phyloP scores from a whole-genome alignment of 352 stramenopile species.

The Thraustochytrium sp. region DNA sequence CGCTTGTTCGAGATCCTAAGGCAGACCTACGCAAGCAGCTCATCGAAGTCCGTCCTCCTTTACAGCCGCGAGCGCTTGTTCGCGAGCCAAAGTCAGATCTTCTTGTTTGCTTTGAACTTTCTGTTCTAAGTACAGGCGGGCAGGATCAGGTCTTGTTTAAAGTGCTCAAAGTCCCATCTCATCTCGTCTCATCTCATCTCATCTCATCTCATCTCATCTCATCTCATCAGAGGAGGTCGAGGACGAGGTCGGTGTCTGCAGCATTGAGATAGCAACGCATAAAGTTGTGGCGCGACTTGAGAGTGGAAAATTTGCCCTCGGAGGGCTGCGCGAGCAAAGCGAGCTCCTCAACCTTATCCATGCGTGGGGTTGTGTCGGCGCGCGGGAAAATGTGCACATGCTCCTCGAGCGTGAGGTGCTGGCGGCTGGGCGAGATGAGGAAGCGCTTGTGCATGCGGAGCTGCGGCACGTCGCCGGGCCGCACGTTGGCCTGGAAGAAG shows the following conservation, averaged over 20 bases:
- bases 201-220: not conserved
- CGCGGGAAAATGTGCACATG: not conserved
- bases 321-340: not conserved
- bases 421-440: not conserved
- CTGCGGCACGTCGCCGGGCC: not conserved
- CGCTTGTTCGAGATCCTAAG: too few species aligned
- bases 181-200: too few species aligned
- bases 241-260: not conserved
- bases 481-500: not conserved
- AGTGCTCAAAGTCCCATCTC: too few species aligned
- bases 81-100: not conserved
- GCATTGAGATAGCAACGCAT: constrained; percentile 22
- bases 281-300: not conserved
- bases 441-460: constrained; percentile 7
- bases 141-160: too few species aligned
- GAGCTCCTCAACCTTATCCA: not conserved
- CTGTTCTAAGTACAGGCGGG: too few species aligned
- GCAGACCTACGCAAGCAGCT: too few species aligned
- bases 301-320: not conserved
- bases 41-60: too few species aligned
- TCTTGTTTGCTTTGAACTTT: not conserved
- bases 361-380: not conserved
- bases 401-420: not conserved
- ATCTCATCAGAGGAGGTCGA: constrained; percentile 16
- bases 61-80: too few species aligned